A percentile compares a stretch with the other conserved stretches of the same genome.
phyloP scores from a whole-genome alignment of 345 rosid genomes.

The Populus nigra region DNA sequence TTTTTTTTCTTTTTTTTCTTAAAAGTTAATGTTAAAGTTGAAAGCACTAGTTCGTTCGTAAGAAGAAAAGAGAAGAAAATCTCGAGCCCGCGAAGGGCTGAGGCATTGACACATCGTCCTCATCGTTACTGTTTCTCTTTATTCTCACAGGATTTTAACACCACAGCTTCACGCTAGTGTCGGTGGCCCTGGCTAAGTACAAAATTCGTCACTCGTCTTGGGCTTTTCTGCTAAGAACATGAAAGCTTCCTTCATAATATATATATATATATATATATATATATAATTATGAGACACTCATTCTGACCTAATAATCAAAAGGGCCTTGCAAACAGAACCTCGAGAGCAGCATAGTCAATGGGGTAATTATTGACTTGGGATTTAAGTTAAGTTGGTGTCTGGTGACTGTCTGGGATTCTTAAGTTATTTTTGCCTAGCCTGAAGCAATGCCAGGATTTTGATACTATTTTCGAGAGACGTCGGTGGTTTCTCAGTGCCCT shows the following conservation, averaged over 20 bases:
- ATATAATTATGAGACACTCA: background rate
- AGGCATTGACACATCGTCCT: too few species aligned
- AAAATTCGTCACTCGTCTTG: background rate
- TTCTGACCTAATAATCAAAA: background rate
- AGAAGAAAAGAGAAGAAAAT: too few species aligned
- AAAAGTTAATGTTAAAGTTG: too few species aligned
- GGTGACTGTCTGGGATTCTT: background rate
- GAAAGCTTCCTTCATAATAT: background rate
- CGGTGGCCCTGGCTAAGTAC: background rate
- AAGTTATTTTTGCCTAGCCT: background rate
- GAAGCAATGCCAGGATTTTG: background rate
- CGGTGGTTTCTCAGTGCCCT: background rate
- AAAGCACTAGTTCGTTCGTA: too few species aligned
- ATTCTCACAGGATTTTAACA: background rate
- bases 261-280: too few species aligned
- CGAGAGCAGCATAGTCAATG: background rate
- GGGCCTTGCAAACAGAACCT: background rate
- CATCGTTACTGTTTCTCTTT: too few species aligned
- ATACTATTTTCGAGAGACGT: background rate
- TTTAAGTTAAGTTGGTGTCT: background rate
- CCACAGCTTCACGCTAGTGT: background rate
- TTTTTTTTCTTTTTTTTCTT: too few species aligned
- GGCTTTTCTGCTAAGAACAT: background rate
- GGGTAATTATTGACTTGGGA: conserved; percentile 7
- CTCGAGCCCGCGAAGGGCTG: too few species aligned